Conservation (phyloP, 1,139 yeast genomes). For the Taphrina deformans region DNA sequence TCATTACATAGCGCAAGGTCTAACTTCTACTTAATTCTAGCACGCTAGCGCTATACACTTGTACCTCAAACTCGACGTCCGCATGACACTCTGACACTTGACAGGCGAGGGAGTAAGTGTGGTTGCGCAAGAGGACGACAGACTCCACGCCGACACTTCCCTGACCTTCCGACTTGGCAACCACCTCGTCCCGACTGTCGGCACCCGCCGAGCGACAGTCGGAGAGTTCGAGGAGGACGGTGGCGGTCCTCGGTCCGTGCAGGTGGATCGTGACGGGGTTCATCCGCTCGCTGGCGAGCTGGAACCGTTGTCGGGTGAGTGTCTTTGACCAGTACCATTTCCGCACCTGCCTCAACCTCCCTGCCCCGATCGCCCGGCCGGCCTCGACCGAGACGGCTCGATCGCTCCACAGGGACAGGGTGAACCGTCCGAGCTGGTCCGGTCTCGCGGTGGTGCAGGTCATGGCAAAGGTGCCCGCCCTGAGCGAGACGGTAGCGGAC, state of each 20-base stretch:
- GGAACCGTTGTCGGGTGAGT: background rate
- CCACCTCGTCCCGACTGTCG: background rate
- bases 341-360: background rate
- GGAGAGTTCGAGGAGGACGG: background rate
- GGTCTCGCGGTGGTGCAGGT: conserved; percentile 35
- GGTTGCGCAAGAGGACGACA: background rate
- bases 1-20: background rate
- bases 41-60: conserved; percentile 4
- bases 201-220: background rate
- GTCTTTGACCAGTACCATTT: background rate
- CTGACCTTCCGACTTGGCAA: background rate
- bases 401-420: conserved; percentile 15
- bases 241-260: background rate
- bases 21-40: background rate
- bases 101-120: background rate
- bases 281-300: background rate
- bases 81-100: background rate
- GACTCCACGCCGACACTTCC: background rate
- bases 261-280: conserved; percentile 5
- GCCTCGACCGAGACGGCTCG: background rate
- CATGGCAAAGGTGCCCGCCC: conserved; percentile 36
- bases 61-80: conserved; percentile 9
- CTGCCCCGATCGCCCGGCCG: background rate
- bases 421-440: conserved; percentile 34
- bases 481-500: background rate